Conservation (phyloP, 2,329 filamentous ascomycete species). For the Sclerotinia spermophila region DNA sequence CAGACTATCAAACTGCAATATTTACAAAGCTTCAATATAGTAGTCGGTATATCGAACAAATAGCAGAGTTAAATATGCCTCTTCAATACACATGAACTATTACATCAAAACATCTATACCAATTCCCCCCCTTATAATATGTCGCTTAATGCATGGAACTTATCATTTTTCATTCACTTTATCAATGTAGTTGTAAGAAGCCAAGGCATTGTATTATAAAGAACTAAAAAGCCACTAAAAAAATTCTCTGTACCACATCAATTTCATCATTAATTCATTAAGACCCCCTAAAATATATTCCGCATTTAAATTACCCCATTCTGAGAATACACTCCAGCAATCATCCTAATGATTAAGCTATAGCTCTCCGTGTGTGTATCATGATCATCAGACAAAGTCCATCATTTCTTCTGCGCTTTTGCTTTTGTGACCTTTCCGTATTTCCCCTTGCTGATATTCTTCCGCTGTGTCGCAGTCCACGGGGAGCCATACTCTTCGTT, state of each 20-base stretch:
- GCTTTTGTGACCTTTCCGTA: fast-evolving
- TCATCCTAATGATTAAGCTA: too few relatives aligned
- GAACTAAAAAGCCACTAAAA: fast-evolving
- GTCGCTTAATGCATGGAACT: too few relatives aligned
- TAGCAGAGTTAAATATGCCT: too few relatives aligned
- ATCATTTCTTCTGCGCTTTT: neutral
- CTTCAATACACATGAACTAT: too few relatives aligned
- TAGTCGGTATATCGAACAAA: too few relatives aligned
- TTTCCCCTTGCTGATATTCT: neutral
- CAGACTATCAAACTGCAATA: too few relatives aligned
- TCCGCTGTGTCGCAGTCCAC: neutral
- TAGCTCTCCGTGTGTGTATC: too few relatives aligned
- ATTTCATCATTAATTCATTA: neutral
- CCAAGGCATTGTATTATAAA: fast-evolving
- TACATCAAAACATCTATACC: too few relatives aligned
- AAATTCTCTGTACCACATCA: neutral
- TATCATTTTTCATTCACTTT: neutral
- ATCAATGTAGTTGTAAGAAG: neutral
- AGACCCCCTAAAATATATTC: neutral
- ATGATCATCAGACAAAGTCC: fast-evolving
- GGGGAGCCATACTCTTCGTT: neutral
- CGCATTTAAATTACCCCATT: too few relatives aligned
- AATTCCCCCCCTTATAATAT: too few relatives aligned
- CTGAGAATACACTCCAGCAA: too few relatives aligned
- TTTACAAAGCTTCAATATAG: too few relatives aligned